Evolutionary conservation across 306 rosid genomes (phyloP).

Genomic region (Cucurbita maxima): DNA sequence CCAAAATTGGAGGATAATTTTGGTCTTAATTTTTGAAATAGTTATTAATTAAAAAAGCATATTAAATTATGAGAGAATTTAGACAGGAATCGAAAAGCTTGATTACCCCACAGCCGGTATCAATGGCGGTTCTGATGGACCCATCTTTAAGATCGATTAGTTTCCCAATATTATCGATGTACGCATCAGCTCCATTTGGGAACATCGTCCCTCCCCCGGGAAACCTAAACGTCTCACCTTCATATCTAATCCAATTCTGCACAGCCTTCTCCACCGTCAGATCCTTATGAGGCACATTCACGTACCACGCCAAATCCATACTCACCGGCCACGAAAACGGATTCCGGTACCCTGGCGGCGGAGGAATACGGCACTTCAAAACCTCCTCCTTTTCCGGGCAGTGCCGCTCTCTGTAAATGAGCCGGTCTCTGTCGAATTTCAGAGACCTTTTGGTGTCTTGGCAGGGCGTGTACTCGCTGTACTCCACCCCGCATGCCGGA

Average conservation of each 20-base stretch:
- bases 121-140: constrained; percentile 65
- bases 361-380: constrained; percentile 54
- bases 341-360: constrained; percentile 50
- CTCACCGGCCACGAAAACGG: constrained; percentile 67
- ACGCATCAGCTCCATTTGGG: constrained; percentile 66
- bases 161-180: constrained; percentile 57
- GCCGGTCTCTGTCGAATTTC: constrained; percentile 21
- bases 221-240: constrained; percentile 49
- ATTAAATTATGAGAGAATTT: too few relatives aligned
- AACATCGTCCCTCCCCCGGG: constrained; percentile 95
- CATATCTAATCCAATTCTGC: constrained; percentile 72
- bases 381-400: constrained; percentile 34
- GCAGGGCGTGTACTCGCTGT: constrained; percentile 77
- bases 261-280: constrained; percentile 84
- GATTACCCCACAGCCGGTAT: constrained; percentile 86
- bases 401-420: constrained; percentile 67
- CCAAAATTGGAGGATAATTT: too few relatives aligned
- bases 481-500: constrained; percentile 24
- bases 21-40: too few relatives aligned
- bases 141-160: constrained; percentile 43
- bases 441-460: constrained; percentile 46
- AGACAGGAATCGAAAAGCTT: not conserved
- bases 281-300: constrained; percentile 69
- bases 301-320: constrained; percentile 64
- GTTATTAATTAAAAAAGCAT: too few relatives aligned